Percentiles rank a stretch among this genome's conserved stretches.
Evolutionary conservation across 2,329 filamentous ascomycete genomes (phyloP).

Genomic region (Diaporthe ilicicola): DNA sequence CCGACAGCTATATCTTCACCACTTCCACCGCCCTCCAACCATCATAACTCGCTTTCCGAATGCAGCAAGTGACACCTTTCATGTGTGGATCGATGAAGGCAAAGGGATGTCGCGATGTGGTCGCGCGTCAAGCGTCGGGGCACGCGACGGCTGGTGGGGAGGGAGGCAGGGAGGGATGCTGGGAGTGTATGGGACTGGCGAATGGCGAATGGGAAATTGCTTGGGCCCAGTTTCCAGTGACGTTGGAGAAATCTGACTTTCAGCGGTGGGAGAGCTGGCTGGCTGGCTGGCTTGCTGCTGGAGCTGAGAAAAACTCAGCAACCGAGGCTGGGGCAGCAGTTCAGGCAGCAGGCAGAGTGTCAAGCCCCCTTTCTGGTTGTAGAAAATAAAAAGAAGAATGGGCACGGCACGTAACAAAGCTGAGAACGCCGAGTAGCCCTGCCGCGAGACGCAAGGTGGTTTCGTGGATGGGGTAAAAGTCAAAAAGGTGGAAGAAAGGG

Average conservation of each 20-base stretch:
- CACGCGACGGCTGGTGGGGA: slow-evolving; percentile 31
- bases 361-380: slow-evolving; percentile 4
- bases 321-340: slow-evolving; percentile 9
- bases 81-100: slow-evolving; percentile 40
- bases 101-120: slow-evolving; percentile 24
- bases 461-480: slow-evolving; percentile 24
- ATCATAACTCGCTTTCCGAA: slow-evolving; percentile 59
- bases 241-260: slow-evolving; percentile 16
- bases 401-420: slow-evolving; percentile 23
- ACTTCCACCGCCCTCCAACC: slow-evolving; percentile 62
- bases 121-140: slow-evolving; percentile 32
- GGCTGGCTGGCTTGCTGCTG: background rate
- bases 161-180: slow-evolving; percentile 3
- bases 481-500: slow-evolving; percentile 25
- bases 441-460: slow-evolving; percentile 18
- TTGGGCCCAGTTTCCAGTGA: slow-evolving; percentile 13
- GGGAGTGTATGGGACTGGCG: slow-evolving; percentile 18
- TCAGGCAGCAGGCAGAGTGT: slow-evolving; percentile 12
- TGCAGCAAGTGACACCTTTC: slow-evolving; percentile 47
- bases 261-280: slow-evolving; percentile 8
- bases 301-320: slow-evolving; percentile 24
- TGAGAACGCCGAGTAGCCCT: slow-evolving; percentile 19
- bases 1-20: slow-evolving; percentile 56
- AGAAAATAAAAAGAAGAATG: slow-evolving; percentile 18
- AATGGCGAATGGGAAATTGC: slow-evolving; percentile 30